Percentiles rank a stretch among this genome's conserved stretches.
These are phyloP conservation scores for Reticulascus tulasneorum DNA, from an alignment of 2,329 filamentous ascomycete species.

Conservation along the genomic window DNA sequence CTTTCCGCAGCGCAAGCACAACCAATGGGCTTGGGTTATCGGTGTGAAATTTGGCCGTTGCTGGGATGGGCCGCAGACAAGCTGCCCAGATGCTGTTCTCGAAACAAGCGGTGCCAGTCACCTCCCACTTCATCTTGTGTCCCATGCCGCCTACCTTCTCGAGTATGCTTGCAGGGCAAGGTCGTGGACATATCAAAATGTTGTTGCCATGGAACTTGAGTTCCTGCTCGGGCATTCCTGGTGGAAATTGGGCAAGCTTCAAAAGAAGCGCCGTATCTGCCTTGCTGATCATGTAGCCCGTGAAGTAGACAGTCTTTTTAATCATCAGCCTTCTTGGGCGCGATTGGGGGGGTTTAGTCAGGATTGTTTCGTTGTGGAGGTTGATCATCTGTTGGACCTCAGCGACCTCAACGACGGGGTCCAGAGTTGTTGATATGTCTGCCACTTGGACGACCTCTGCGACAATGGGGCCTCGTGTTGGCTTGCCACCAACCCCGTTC, in stretches of 20 bases:
- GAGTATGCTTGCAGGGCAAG: conserved; percentile 67
- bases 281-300: conserved; percentile 78
- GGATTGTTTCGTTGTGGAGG: conserved; percentile 67
- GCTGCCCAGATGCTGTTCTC: conserved; percentile 88
- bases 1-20: conserved; percentile 75
- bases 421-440: conserved; percentile 68
- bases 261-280: conserved; percentile 70
- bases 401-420: conserved; percentile 74
- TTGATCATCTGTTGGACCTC: conserved; percentile 90
- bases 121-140: conserved; percentile 77
- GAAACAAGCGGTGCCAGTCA: conserved; percentile 69
- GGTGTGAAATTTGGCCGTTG: conserved; percentile 66
- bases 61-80: conserved; percentile 67
- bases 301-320: conserved; percentile 86
- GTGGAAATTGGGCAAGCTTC: conserved; percentile 62
- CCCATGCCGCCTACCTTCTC: conserved; percentile 85
- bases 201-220: conserved; percentile 82
- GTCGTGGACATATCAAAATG: conserved; percentile 81
- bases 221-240: conserved; percentile 61
- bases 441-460: conserved; percentile 84
- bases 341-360: conserved; percentile 25
- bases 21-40: conserved; percentile 76
- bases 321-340: conserved; percentile 57
- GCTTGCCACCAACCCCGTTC: conserved; percentile 32
- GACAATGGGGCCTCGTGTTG: conserved; percentile 60